phyloP scores from a whole-genome alignment of 148 eudicot genomes.

The Oxyria digyna region DNA sequence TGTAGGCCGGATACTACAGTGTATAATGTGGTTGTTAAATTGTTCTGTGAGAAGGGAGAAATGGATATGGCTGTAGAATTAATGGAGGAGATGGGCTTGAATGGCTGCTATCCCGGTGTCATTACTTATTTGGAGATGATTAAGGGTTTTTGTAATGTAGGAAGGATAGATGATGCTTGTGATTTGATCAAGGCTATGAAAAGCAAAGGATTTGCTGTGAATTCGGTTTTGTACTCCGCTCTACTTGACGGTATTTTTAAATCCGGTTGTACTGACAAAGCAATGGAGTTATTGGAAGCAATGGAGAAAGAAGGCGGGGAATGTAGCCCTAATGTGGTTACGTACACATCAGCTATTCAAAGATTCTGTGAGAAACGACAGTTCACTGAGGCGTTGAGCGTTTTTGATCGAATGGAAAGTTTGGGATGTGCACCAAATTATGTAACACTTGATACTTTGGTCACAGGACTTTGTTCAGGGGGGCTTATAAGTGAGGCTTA shows the following conservation, averaged over 20 bases:
- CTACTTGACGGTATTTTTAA: conserved; percentile 67
- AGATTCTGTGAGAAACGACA: conserved; percentile 44
- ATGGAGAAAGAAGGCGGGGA: conserved; percentile 69
- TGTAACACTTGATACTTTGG: conserved; percentile 41
- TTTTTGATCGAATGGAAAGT: conserved; percentile 53
- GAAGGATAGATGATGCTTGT: conserved; percentile 63
- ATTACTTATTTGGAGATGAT: conserved; percentile 41
- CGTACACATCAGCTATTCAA: conserved; percentile 58
- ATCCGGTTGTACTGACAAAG: conserved; percentile 43
- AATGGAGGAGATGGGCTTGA: conserved; percentile 8
- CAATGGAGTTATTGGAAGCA: conserved; percentile 45
- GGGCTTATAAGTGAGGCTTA: conserved; percentile 45
- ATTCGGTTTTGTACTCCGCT: conserved; percentile 44
- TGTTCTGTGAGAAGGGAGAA: conserved; percentile 16
- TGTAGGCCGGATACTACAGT: conserved; percentile 56
- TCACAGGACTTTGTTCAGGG: conserved; percentile 51
- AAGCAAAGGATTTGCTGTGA: conserved; percentile 44
- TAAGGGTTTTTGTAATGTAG: conserved; percentile 54
- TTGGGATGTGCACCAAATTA: conserved; percentile 48
- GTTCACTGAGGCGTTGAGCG: conserved; percentile 38
- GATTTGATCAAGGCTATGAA: conserved; percentile 49
- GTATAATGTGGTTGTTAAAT: conserved; percentile 56
- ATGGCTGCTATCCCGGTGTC: conserved; percentile 8
- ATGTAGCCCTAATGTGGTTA: conserved; percentile 55
- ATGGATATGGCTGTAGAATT: conserved; percentile 8